Base-by-base conservation (phyloP, 2,329 filamentous ascomycete species). In the Onygenales sp. region DNA sequence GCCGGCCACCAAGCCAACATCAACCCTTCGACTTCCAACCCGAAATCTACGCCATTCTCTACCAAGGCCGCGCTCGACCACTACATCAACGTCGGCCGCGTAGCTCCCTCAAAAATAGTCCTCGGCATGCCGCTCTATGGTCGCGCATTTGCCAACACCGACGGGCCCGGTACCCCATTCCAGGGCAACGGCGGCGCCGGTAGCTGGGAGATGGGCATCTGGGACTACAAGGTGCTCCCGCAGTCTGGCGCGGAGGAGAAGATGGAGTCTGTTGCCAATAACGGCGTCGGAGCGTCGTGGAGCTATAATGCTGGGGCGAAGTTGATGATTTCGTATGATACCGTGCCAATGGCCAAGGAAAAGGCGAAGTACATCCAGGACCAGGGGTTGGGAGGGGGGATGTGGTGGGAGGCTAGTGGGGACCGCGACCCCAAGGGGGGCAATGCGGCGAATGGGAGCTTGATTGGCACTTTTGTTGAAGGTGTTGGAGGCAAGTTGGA, bases 111-210 rank as follows among this genome's bases (percentile, higher is more conserved):
- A 54, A 95, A 95, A 72, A 81, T 97, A 45, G 85, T 95, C 4
- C 67, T 96, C n/a, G 91, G 92, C 3, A 93, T 95, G 88, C 91
- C 92, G 6, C 74, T 97, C n/a, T 96, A 96, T 67, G 92, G 92
- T 3, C 87, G 90, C 42, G 84, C 88, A 0, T 97, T 96, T 65
- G 77, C 84, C 62, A 82, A 84, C 61, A 95, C 91, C 0, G 79
- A 86, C 40, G 91, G 92, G 0, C 80, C 84, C 0, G 91, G 91
- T 0, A 68, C 74, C 10, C 75, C 84, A 0, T 97, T 80, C 72
- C 79, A 72, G 36, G 91, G 91, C 3, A 77, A 87, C 5, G 92
- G 90, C 2, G 77, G 85, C 54, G 87, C 87, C 0, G 70, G 70
- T 13, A 88, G 81, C 52, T 96, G 88, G 87, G 91, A 96, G 73